phyloP scores from a whole-genome alignment of 2,329 filamentous ascomycete species.

The Metarhizium humberi region DNA sequence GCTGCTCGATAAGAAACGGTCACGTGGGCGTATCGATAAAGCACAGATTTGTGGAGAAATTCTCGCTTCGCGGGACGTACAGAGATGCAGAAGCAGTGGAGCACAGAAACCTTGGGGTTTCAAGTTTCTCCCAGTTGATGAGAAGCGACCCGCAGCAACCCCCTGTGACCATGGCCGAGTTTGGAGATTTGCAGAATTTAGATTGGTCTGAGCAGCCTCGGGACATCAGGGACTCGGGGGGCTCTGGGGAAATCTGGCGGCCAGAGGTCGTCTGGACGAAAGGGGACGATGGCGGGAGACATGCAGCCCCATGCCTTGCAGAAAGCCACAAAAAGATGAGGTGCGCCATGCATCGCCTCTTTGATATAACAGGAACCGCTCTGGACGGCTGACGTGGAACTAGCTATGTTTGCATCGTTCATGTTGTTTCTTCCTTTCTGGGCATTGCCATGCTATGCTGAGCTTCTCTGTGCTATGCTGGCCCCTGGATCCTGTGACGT shows the following conservation, averaged over 20 bases:
- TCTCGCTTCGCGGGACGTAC: not conserved
- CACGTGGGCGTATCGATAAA: conserved; percentile 20
- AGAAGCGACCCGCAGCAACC: not conserved
- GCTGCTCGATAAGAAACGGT: conserved; percentile 15
- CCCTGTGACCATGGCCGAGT: not conserved
- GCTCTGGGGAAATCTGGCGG: not conserved
- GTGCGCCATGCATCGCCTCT: not conserved
- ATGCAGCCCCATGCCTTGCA: not conserved
- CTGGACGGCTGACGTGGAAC: too few relatives aligned
- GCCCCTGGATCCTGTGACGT: not conserved
- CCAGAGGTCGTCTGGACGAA: not conserved
- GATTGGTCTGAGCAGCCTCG: not conserved
- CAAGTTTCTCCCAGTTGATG: not conserved
- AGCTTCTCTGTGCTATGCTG: not conserved
- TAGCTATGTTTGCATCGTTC: too few relatives aligned
- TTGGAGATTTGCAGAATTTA: not conserved
- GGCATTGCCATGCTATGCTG: too few relatives aligned
- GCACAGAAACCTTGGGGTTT: not conserved
- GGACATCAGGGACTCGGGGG: not conserved
- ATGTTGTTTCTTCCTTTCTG: too few relatives aligned
- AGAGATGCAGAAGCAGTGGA: not conserved
- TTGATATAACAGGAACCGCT: not conserved
- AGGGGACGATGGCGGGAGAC: not conserved
- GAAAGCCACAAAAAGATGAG: not conserved
- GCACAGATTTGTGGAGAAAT: not conserved